Percentiles rank a stretch among this genome's conserved stretches.
Evolutionary conservation across 1,284 basidiomycete species (phyloP).

Genomic region (Grifola frondosa): DNA sequence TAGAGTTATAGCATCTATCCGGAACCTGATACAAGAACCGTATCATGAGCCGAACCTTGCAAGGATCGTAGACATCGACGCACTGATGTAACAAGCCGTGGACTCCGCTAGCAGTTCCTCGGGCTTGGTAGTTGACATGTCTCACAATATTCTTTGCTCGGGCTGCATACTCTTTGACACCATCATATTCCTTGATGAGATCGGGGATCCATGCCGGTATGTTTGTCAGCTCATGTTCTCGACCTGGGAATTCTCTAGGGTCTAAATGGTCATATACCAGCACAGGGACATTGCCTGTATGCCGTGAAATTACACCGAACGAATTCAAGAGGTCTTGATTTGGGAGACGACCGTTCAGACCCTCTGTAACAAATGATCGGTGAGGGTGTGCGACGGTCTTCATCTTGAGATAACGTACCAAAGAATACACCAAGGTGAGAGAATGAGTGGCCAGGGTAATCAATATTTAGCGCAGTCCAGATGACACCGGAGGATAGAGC

Average conservation of each 20-base stretch:
- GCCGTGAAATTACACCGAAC: slow-evolving; percentile 69
- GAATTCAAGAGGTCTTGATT: slow-evolving; percentile 96
- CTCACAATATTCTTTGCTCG: slow-evolving; percentile 62
- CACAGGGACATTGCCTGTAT: slow-evolving; percentile 72
- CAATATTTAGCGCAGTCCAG: slow-evolving; percentile 94
- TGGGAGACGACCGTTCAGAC: slow-evolving; percentile 90
- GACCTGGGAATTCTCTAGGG: slow-evolving; percentile 39
- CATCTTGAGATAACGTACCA: slow-evolving; percentile 54
- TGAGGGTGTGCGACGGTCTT: neutral
- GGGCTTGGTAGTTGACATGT: slow-evolving; percentile 68
- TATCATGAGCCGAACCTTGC: neutral
- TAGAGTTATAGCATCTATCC: slow-evolving; percentile 92
- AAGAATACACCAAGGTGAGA: slow-evolving; percentile 90
- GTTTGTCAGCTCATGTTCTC: slow-evolving; percentile 28
- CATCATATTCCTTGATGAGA: slow-evolving; percentile 40
- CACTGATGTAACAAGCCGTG: slow-evolving; percentile 80
- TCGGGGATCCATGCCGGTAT: slow-evolving; percentile 49
- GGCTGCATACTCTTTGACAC: slow-evolving; percentile 52
- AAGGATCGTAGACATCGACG: slow-evolving; percentile 23
- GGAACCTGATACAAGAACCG: slow-evolving; percentile 52
- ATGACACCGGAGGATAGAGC: slow-evolving; percentile 75
- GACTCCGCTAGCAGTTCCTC: slow-evolving; percentile 71
- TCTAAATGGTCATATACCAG: slow-evolving; percentile 77
- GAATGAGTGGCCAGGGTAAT: slow-evolving; percentile 97
- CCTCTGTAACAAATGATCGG: slow-evolving; percentile 61